Evolutionary conservation across 2,329 filamentous ascomycete genomes (phyloP), one percentile per base, ranked within the genome.

Genomic region (Trichoderma atrobrunneum): DNA sequence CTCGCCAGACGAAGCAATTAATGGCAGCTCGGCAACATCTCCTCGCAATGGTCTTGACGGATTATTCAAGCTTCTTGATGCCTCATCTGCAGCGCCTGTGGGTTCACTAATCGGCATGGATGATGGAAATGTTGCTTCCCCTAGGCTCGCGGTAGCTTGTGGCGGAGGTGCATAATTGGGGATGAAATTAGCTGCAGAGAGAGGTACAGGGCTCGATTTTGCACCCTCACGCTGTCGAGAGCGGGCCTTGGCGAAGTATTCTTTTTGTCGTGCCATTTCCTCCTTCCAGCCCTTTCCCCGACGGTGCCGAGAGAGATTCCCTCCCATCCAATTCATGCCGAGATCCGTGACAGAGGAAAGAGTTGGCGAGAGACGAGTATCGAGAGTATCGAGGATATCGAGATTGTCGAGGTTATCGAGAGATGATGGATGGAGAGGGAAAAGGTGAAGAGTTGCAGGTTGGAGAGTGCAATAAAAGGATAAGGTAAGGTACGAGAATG

Each of bases 241-340:
- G 12, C 80, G 80, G 5, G 77, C 78, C 70, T 79, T 81, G 21
- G 82, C 82, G 73, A 84, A 84, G 68, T 81, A 80, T 67, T 80
- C 74, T 59, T 79, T 81, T 73, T 84, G 83, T 18, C 79, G 80
- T 24, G 78, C 76, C 21, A 74, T 72, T 51, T 83, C 80, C 32
- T 77, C 73, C 24, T 80, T 79, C 76, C 76, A 80, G 16, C 78
- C 76, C 64, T 78, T 81, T 7, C 78, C 77, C 43, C 78, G 78
- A 30, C 79, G 78, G 72, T 83, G 79, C 10, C 82, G 81, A 57
- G 81, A 77, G 26, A 83, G 79, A 39, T 77, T 73, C 11, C 82
- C 81, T 73, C 81, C 81, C 3, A 80, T 84, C 82, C 83, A 84
- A 74, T 85, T 85, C 83, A 85, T 85, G 56, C 36, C 74, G 65